Conservation (phyloP, 257 asterid genomes). For the Ilex aquifolium region DNA sequence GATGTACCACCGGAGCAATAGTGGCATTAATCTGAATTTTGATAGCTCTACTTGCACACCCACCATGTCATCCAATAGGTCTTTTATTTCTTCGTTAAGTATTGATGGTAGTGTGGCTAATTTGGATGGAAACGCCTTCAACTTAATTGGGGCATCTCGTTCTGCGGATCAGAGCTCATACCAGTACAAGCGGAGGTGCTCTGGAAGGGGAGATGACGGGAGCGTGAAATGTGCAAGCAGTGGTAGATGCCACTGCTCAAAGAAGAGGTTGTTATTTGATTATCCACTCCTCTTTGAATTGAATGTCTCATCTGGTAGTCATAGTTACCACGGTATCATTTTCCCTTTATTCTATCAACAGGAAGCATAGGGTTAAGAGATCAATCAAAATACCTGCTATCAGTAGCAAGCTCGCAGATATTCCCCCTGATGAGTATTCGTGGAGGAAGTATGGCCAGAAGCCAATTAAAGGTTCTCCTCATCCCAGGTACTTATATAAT, state of each 20-base stretch:
- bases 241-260: conserved; percentile 82
- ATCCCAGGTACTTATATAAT: conserved; percentile 20
- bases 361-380: conserved; percentile 29
- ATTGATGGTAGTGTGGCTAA: conserved; percentile 81
- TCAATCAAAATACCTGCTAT: conserved; percentile 39
- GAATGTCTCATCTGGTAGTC: background rate
- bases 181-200: conserved; percentile 72
- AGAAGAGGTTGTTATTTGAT: conserved; percentile 57
- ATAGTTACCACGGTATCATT: background rate
- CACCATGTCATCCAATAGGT: conserved; percentile 77
- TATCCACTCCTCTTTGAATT: background rate
- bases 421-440: conserved; percentile 36
- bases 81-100: conserved; percentile 81
- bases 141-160: conserved; percentile 53
- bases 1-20: conserved; percentile 49
- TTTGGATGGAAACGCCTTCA: conserved; percentile 54
- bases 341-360: conserved; percentile 4
- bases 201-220: conserved; percentile 76
- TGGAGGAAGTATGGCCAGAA: conserved; percentile 45
- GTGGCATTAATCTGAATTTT: conserved; percentile 76
- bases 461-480: conserved; percentile 38
- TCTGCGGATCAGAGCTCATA: conserved; percentile 73
- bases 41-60: conserved; percentile 80
- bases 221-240: conserved; percentile 86
- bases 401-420: conserved; percentile 36